Base-by-base conservation (phyloP, 2,329 filamentous ascomycete species). In the Juglanconis oblonga region DNA sequence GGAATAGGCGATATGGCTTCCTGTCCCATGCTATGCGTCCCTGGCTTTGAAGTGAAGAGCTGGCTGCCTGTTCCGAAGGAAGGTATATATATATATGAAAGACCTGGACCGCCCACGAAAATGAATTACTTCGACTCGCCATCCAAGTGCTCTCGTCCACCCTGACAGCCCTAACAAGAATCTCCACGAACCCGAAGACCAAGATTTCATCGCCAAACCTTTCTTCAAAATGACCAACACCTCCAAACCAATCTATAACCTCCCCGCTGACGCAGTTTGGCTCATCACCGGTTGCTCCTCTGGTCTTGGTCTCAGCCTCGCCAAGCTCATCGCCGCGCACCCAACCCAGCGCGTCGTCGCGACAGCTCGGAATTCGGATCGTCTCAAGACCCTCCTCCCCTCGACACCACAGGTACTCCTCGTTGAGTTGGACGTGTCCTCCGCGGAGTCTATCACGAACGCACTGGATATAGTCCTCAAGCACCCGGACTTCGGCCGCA, bases 391-490 rank as follows among this genome's bases (percentile, higher is more conserved):
- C 3, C 69, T 68, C 60, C 69, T 81, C 4, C 71, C 74, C 1
- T 62, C 68, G 14, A 14, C 44, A 52, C 62, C 66, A 31, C 52
- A 67, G 52, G 64, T 79, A 24, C 70, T 80, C 59, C 78, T 77
- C 57, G 66, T 80, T 9, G 66, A 68, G 2, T 68, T 81, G 3
- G 78, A 81, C 55, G 78, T 81, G 3, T 79, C 74, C 0, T 78
- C 72, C 1, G 48, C 62, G 0, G 10, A 56, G 0, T 69, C 71
- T 2, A 72, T 78, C 53, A 33, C 50, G 7, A 55, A 57, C 1
- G 76, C 77, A 0, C 64, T 81, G 13, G 33, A 58, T 0, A 62
- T 67, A 0, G 68, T 77, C 1, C 67, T 72, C 31, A 11, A 32
- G 45, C 55, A 62, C 2, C 57, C 62, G 1, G 56, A 70, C 6